Percentiles rank a stretch among this genome's conserved stretches.
These are phyloP conservation scores for Lunasporangiospora selenospora DNA, from an alignment of 192 early-diverging fungal species.

Conservation along the genomic window DNA sequence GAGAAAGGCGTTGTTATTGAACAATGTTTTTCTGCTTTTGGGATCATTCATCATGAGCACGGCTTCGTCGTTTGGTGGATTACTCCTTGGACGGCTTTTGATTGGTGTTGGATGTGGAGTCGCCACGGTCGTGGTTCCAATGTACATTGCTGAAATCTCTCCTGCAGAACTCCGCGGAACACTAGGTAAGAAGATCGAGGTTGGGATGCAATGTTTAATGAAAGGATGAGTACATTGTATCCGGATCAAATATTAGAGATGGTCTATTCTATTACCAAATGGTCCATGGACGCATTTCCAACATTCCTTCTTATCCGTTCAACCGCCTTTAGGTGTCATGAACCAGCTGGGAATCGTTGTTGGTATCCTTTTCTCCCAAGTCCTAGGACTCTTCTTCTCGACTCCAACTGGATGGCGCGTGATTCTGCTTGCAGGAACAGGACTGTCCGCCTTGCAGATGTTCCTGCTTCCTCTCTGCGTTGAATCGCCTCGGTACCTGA, in stretches of 20 bases:
- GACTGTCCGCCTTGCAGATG: slow-evolving; percentile 67
- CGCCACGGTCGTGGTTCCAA: slow-evolving; percentile 78
- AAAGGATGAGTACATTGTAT: no score
- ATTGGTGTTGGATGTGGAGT: slow-evolving; percentile 81
- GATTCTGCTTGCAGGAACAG: slow-evolving; percentile 67
- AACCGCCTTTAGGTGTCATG: slow-evolving; percentile 64
- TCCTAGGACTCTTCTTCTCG: slow-evolving; percentile 68
- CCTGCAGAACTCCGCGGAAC: slow-evolving; percentile 73
- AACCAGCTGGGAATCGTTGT: slow-evolving; percentile 87
- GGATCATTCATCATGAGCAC: slow-evolving; percentile 70
- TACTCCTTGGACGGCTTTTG: slow-evolving; percentile 73
- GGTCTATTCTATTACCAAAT: neutral
- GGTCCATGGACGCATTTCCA: neutral
- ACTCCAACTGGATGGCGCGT: slow-evolving; percentile 73
- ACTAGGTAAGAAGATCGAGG: slow-evolving; percentile 67
- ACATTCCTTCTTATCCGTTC: neutral
- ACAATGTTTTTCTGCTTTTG: slow-evolving; percentile 67
- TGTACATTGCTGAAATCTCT: slow-evolving; percentile 80
- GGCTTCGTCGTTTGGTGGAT: slow-evolving; percentile 53
- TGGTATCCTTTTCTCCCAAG: slow-evolving; percentile 81
- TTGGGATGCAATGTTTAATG: no score
- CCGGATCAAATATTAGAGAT: no score
- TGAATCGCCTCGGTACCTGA: slow-evolving; percentile 80
- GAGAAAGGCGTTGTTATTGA: slow-evolving; percentile 66
- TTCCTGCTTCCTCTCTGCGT: slow-evolving; percentile 76